Percentiles rank a stretch among this genome's conserved stretches.
Conservation (phyloP, 805 yeast genomes). For the Tetrapisispora iriomotensis region DNA sequence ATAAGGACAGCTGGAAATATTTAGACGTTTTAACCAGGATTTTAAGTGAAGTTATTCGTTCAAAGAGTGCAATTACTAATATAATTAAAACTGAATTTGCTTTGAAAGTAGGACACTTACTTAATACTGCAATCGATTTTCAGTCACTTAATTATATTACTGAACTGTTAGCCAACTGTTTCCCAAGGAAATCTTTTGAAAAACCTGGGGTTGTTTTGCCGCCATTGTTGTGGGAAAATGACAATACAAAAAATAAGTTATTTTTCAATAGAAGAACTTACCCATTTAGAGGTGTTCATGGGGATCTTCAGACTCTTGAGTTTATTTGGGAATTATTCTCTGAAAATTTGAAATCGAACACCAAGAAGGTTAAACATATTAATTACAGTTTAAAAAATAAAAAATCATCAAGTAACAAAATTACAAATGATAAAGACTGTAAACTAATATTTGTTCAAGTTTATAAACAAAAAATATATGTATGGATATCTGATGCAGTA, state of each 20-base stretch:
- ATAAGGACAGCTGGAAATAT: constrained; percentile 14
- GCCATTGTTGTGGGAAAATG: constrained; percentile 13
- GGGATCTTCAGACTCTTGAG: neutral
- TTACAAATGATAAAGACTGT: neutral
- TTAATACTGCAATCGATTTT: constrained; percentile 12
- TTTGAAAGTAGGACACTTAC: constrained; percentile 7
- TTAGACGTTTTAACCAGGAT: constrained; percentile 10
- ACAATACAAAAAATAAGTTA: constrained; percentile 5
- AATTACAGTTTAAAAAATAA: neutral
- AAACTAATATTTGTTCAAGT: constrained; percentile 8
- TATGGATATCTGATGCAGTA: constrained; percentile 13
- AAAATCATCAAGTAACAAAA: neutral
- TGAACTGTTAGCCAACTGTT: constrained; percentile 13
- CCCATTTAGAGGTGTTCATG: constrained; percentile 9
- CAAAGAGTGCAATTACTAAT: constrained; percentile 7
- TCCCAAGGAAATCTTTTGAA: constrained; percentile 10
- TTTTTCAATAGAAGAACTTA: constrained; percentile 12
- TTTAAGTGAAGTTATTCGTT: constrained; percentile 6
- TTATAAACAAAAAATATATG: constrained; percentile 6
- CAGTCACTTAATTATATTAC: constrained; percentile 15
- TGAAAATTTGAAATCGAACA: neutral
- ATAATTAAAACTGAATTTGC: constrained; percentile 9
- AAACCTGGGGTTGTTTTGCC: constrained; percentile 8
- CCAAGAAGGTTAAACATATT: neutral
- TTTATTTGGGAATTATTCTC: constrained; percentile 3